Percentiles rank a stretch among this genome's conserved stretches.
Conservation (phyloP, 1,284 basidiomycete species). For the Leccinum pachyderme region DNA sequence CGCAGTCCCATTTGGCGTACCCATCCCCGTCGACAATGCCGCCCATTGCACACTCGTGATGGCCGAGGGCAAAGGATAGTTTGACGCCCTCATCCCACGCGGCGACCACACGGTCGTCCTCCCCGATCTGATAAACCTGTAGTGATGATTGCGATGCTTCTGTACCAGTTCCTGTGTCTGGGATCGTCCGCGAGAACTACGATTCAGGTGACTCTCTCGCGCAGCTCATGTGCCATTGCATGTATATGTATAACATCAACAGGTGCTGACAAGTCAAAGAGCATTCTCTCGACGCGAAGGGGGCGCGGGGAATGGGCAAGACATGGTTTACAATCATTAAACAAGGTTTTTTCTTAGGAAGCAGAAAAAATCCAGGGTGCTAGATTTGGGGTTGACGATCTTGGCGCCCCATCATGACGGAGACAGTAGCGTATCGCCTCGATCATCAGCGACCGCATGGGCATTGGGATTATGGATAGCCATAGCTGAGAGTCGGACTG, state of each 20-base stretch:
- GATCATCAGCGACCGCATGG: too few relatives aligned
- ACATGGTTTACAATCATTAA: constrained; percentile 16
- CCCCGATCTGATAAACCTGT: constrained; percentile 15
- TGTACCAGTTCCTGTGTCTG: constrained; percentile 17
- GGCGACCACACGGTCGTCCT: constrained; percentile 14
- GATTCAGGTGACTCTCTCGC: constrained; percentile 4
- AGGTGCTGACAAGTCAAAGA: constrained; percentile 5
- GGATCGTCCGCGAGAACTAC: constrained; percentile 16
- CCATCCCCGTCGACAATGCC: constrained; percentile 16
- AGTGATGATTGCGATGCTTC: constrained; percentile 16
- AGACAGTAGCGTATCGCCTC: too few relatives aligned
- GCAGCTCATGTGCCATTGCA: constrained; percentile 13
- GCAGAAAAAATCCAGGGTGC: too few relatives aligned
- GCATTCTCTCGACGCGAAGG: constrained; percentile 13
- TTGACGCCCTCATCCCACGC: constrained; percentile 16
- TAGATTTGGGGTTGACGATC: too few relatives aligned
- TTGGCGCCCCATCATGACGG: too few relatives aligned
- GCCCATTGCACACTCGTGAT: constrained; percentile 9
- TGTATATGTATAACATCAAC: constrained; percentile 16
- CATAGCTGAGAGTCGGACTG: too few relatives aligned
- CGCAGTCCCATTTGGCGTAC: constrained; percentile 9
- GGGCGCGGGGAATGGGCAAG: constrained; percentile 13
- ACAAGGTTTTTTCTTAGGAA: constrained; percentile 5
- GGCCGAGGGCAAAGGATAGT: constrained; percentile 16
- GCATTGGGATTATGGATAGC: too few relatives aligned